Evolutionary conservation across 176 grass and related monocot species (phyloP), one percentile per base, ranked within the genome.

Genomic region (Ensete ventricosum): DNA sequence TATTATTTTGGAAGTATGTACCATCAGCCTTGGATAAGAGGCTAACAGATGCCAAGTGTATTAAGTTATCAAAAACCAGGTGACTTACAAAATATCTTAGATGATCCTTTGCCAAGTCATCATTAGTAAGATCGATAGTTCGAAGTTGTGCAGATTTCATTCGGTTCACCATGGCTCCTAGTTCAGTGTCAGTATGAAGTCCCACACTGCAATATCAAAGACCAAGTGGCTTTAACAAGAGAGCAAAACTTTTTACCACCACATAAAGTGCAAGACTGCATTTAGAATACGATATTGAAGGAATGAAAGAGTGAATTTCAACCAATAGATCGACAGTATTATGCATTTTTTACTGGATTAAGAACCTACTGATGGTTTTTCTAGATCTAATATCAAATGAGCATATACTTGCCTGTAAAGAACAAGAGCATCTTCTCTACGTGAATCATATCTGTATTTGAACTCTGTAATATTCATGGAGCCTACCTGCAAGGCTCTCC

Each of bases 391-490:
- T 43, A 43, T 43, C 34, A 83, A 26, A 22, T 69, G 50, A 11
- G 34, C 34, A 43, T 43, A 4, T 52, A 72, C 49, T 52, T 84
- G 82, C 95, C 95, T 94, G 76, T 99, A 99, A 58, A 94, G 81
- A 85, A 99, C 84, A 93, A 99, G 95, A 67, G 88, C 90, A 85
- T 83, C 80, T 81, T 89, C 83, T 85, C 81, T 72, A 69, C 77
- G 73, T 50, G 82, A 85, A 85, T 94, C 90, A 57, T 99, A 99
- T 94, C 90, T 91, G 82, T 99, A 99, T 71, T 94, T 99, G 76
- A 99, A 99, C 82, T 99, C 95, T 16, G 95, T 99, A 71, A 99
- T 99, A 83, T 99, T 99, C 91, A 99, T 94, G 72, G 73, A 69
- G 5, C 90, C 90, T 79, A 99, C 90, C 95, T 99, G 78, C 81